Conservation (phyloP, 1,284 basidiomycete genomes). For the Ustilago vetiveriae region DNA sequence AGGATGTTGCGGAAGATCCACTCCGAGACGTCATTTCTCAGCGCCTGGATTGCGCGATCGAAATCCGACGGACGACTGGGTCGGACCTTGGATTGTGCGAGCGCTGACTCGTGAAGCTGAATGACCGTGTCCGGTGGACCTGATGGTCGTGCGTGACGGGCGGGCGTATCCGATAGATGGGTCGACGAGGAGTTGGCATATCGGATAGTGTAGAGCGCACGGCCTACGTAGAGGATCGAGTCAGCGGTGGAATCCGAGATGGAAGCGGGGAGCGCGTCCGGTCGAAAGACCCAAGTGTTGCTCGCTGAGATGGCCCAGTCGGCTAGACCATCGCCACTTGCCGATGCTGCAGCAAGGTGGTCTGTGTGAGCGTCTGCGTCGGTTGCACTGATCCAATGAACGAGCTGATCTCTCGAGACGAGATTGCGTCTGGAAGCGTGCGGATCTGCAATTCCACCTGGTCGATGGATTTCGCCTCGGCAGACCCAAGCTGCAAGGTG, state of each 20-base stretch:
- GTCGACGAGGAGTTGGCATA: slow-evolving; percentile 15
- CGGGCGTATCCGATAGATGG: slow-evolving; percentile 5
- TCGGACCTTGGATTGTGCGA: slow-evolving; percentile 14
- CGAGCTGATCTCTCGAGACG: slow-evolving; percentile 30
- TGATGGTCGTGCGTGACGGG: slow-evolving; percentile 7
- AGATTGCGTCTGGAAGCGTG: slow-evolving; percentile 26
- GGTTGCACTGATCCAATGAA: slow-evolving; percentile 33
- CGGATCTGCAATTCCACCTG: slow-evolving; percentile 33
- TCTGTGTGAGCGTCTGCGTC: slow-evolving; percentile 25
- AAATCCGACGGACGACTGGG: slow-evolving; percentile 37
- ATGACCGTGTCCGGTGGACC: slow-evolving; percentile 41
- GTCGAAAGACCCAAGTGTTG: slow-evolving; percentile 69
- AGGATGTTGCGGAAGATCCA: slow-evolving; percentile 91
- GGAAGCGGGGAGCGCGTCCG: slow-evolving; percentile 78
- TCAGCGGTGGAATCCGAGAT: slow-evolving; percentile 77
- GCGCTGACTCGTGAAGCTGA: slow-evolving; percentile 28
- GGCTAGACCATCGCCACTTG: slow-evolving; percentile 32
- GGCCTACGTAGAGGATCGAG: slow-evolving; percentile 84
- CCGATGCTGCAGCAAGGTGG: slow-evolving; percentile 8
- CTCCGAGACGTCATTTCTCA: slow-evolving; percentile 79
- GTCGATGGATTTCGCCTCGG: slow-evolving; percentile 40
- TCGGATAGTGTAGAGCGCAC: slow-evolving; percentile 84
- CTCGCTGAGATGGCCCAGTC: slow-evolving; percentile 35
- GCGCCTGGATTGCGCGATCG: slow-evolving; percentile 69
- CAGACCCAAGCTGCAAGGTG: slow-evolving; percentile 50